Evolutionary conservation across 108 stramenopile species (phyloP), one percentile per base, ranked within the genome.

Genomic region (Nitzschia sp.): DNA sequence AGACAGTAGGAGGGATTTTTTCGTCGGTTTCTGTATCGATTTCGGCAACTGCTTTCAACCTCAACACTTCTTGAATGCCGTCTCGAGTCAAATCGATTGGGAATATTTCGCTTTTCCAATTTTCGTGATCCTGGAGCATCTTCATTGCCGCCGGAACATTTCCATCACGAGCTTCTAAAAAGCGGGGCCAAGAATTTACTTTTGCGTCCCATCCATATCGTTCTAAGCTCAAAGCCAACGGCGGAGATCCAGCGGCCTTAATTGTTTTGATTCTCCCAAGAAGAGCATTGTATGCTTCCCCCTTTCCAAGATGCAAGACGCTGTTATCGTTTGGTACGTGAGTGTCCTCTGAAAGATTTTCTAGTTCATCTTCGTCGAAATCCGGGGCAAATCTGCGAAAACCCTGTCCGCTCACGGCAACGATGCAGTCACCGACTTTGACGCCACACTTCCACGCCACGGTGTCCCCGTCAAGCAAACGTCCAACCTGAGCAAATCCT

Each of bases 331-430:
- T 64, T 29, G 66, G 55, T 24, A 66, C 46, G 31, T 64, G 54
- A 45, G 68, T 31, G 59, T 68, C 73, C 19, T 57, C 59, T 0
- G 81, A 84, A 15, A 90, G 64, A 59, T 89, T 80, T 32, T 72
- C 63, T 42, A 89, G 63, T 27, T 86, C 77, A 13, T 54, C 66
- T 56, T 85, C 87, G 1, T 86, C 74, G 51, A 78, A 90, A 74
- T 93, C 87, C 0, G 92, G 87, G 2, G 89, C 82, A 71, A 90
- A 90, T 42, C 92, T 62, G 33, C 92, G 89, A 66, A 78, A 93
- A 8, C 89, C 89, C 38, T 81, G 46, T 9, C 82, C 84, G 70
- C 83, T 90, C 34, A 93, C 83, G 3, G 89, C 92, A 5, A 90
- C 87, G 42, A 93, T 87, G 46, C 71, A 75, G 72, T 93, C 92